Conservation (phyloP, 352 stramenopile genomes). For the Phytopythium montanum region DNA sequence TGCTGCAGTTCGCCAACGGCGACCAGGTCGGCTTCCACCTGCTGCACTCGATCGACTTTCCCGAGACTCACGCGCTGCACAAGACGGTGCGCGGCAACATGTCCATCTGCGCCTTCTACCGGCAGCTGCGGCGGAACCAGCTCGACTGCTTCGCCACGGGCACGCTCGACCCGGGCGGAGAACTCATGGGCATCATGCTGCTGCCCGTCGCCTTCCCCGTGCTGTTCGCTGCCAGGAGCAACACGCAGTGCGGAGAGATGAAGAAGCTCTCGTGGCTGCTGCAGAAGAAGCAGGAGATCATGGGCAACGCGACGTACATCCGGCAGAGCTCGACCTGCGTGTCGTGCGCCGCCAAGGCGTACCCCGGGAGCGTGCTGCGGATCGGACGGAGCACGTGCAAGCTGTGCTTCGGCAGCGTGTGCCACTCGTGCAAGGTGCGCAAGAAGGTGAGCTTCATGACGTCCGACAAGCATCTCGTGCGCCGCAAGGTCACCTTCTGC, state of each 20-base stretch:
- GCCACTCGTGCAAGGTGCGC: slow-evolving; percentile 26
- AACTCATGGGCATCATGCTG: slow-evolving; percentile 16
- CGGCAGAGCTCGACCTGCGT: slow-evolving; percentile 13
- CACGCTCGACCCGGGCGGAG: slow-evolving; percentile 25
- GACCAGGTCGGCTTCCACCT: slow-evolving; percentile 43
- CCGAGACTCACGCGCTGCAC: slow-evolving; percentile 15
- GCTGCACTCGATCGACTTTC: slow-evolving; percentile 27
- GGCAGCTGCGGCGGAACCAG: slow-evolving; percentile 7
- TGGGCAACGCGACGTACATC: slow-evolving; percentile 2
- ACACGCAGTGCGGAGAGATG: slow-evolving; percentile 28
- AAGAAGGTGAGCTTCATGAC: slow-evolving; percentile 36
- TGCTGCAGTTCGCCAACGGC: slow-evolving; percentile 20
- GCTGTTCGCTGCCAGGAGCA: slow-evolving; percentile 18
- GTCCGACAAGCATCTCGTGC: slow-evolving; percentile 16
- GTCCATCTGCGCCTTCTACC: slow-evolving; percentile 26
- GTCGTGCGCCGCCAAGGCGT: slow-evolving; percentile 14
- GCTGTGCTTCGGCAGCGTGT: slow-evolving; percentile 26
- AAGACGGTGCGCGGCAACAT: slow-evolving; percentile 18
- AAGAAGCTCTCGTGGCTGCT: slow-evolving; percentile 36
- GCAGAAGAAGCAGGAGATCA: slow-evolving; percentile 16
- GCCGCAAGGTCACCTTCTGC: slow-evolving; percentile 32
- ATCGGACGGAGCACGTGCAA: slow-evolving; percentile 20
- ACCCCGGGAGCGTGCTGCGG: background rate
- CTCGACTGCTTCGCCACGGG: slow-evolving; percentile 25
- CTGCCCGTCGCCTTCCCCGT: slow-evolving; percentile 17